These are phyloP conservation scores for Endogone sp. DNA, from an alignment of 192 early-diverging fungal species.

Conservation along the genomic window DNA sequence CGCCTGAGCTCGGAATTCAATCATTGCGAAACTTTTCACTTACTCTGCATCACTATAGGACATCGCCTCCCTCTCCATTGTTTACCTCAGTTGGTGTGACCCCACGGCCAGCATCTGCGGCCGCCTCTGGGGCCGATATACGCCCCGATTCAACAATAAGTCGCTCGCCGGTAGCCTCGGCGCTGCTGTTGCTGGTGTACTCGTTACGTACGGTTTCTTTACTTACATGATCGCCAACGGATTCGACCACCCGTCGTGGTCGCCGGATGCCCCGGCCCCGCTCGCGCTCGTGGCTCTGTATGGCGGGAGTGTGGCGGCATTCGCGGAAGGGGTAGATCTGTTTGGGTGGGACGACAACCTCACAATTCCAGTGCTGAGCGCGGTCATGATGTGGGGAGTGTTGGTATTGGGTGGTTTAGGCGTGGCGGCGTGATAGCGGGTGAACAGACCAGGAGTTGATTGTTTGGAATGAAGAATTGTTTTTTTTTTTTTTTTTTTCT, in stretches of 20 bases:
- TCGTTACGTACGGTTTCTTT: constrained; percentile 32
- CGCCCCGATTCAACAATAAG: constrained; percentile 32
- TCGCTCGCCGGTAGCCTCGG: constrained; percentile 40
- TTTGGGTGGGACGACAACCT: constrained; percentile 41
- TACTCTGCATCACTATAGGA: constrained; percentile 18
- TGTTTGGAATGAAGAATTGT: neutral
- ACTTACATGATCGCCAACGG: constrained; percentile 14
- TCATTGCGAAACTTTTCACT: neutral
- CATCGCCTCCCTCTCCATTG: constrained; percentile 37
- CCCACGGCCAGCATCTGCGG: constrained; percentile 39
- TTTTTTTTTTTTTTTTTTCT: neutral
- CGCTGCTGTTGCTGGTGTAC: constrained; percentile 22
- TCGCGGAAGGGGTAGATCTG: constrained; percentile 34
- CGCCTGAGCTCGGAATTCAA: neutral
- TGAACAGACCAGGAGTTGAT: neutral
- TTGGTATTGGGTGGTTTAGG: neutral
- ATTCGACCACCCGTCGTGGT: constrained; percentile 15
- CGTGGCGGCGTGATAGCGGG: neutral
- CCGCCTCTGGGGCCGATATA: constrained; percentile 34
- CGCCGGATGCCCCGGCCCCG: constrained; percentile 4
- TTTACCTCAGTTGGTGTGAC: constrained; percentile 44
- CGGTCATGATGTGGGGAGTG: constrained; percentile 23
- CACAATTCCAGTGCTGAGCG: constrained; percentile 38
- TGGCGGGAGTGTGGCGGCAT: constrained; percentile 34
- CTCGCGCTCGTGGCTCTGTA: constrained; percentile 20